phyloP scores from a whole-genome alignment of 495 filamentous ascomycete species.

The Xylaria curta region DNA sequence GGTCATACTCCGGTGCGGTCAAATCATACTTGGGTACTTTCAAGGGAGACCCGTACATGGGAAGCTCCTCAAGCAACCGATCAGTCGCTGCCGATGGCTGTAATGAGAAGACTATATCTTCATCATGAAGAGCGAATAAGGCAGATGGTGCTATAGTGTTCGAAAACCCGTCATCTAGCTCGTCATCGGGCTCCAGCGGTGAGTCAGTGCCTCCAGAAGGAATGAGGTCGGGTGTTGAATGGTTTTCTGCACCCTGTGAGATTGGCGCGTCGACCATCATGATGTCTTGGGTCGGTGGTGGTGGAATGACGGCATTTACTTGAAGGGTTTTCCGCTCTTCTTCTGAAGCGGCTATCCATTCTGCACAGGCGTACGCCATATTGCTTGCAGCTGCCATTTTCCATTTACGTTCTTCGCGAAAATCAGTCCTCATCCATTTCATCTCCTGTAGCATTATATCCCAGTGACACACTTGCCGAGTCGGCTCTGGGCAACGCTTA shows the following conservation, averaged over 20 bases:
- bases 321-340: conserved; percentile 70
- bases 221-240: conserved; percentile 74
- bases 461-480: conserved; percentile 74
- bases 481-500: conserved; percentile 78
- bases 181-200: conserved; percentile 54
- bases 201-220: conserved; percentile 63
- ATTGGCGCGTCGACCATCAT: conserved; percentile 36
- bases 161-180: conserved; percentile 48
- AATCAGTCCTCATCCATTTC: conserved; percentile 98
- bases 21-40: conserved; percentile 61
- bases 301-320: conserved; percentile 60
- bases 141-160: conserved; percentile 68
- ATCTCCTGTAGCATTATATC: conserved; percentile 88
- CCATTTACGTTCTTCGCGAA: conserved; percentile 92
- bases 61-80: conserved; percentile 84
- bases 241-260: conserved; percentile 42
- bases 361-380: conserved; percentile 78
- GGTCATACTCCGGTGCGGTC: conserved; percentile 61
- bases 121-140: conserved; percentile 80
- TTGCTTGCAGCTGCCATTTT: conserved; percentile 81
- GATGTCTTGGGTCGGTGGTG: conserved; percentile 39
- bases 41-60: conserved; percentile 73
- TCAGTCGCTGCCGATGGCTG: conserved; percentile 77
- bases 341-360: conserved; percentile 70
- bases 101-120: conserved; percentile 82